These are phyloP conservation scores for Claviceps sp. DNA, from an alignment of 2,329 filamentous ascomycete genomes.

Conservation along the genomic window DNA sequence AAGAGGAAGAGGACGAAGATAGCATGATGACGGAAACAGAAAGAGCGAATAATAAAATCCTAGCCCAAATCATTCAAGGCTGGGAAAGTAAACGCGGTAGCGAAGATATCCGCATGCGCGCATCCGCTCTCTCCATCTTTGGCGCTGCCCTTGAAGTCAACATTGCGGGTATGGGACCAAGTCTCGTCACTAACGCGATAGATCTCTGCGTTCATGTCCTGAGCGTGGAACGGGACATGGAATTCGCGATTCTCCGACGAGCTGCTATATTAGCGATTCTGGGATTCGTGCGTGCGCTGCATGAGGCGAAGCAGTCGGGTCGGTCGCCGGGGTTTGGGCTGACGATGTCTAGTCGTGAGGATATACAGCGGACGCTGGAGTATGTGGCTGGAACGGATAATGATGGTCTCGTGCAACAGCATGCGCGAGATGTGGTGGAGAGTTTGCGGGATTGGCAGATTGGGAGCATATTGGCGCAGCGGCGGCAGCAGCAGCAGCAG, in stretches of 20 bases:
- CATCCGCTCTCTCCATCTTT: conserved; percentile 56
- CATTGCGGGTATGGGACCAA: conserved; percentile 38
- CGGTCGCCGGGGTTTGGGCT: conserved; percentile 39
- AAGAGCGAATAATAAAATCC: conserved; percentile 32
- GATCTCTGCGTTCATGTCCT: conserved; percentile 52
- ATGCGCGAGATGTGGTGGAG: conserved; percentile 54
- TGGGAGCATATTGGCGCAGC: conserved; percentile 31
- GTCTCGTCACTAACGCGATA: conserved; percentile 39
- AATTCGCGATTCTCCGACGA: conserved; percentile 51
- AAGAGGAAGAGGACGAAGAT: conserved; percentile 25
- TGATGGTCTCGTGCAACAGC: conserved; percentile 54
- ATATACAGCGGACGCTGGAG: conserved; percentile 46
- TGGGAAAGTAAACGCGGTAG: conserved; percentile 54
- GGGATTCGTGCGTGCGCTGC: conserved; percentile 46
- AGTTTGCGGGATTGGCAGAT: conserved; percentile 50
- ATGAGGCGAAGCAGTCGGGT: conserved; percentile 34
- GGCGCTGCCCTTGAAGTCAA: conserved; percentile 47
- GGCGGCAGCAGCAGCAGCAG: background rate
- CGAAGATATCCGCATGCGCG: conserved; percentile 57
- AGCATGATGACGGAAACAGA: conserved; percentile 23
- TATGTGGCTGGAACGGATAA: conserved; percentile 54
- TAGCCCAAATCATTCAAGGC: conserved; percentile 47
- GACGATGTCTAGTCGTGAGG: conserved; percentile 39
- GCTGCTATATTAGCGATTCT: conserved; percentile 52
- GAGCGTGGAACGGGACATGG: conserved; percentile 44